These are phyloP conservation scores for Monosporascus sp. DNA, from an alignment of 2,329 filamentous ascomycete species.

Conservation along the genomic window DNA sequence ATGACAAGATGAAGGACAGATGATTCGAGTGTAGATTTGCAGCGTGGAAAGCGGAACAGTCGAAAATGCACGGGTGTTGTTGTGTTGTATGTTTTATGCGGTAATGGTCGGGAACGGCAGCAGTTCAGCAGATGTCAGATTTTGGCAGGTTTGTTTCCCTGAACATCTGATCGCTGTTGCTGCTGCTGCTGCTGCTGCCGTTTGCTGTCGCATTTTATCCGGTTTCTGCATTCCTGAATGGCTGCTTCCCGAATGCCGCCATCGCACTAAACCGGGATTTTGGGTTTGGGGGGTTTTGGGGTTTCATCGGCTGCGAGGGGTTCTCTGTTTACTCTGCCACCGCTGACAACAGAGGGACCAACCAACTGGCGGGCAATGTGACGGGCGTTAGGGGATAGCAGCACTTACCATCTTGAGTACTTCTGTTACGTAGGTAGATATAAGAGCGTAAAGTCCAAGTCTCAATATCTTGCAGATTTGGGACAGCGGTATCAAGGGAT, in stretches of 20 bases:
- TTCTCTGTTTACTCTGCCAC: background rate
- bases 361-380: background rate
- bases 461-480: background rate
- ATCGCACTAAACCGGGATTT: constrained; percentile 23
- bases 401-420: background rate
- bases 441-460: background rate
- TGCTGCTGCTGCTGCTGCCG: background rate
- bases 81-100: background rate
- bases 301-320: background rate
- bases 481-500: background rate
- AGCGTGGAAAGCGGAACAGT: background rate
- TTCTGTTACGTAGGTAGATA: background rate
- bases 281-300: background rate
- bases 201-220: background rate
- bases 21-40: background rate
- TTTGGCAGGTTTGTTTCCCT: background rate
- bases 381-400: background rate
- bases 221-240: constrained; percentile 13
- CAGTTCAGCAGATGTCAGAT: background rate
- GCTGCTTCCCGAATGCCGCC: constrained; percentile 14
- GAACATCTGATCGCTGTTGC: background rate
- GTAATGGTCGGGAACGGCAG: background rate
- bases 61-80: background rate
- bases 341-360: background rate
- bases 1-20: background rate